phyloP scores from a whole-genome alignment of 768 basidiomycete species.

The Hortiboletus flavorubellus region DNA sequence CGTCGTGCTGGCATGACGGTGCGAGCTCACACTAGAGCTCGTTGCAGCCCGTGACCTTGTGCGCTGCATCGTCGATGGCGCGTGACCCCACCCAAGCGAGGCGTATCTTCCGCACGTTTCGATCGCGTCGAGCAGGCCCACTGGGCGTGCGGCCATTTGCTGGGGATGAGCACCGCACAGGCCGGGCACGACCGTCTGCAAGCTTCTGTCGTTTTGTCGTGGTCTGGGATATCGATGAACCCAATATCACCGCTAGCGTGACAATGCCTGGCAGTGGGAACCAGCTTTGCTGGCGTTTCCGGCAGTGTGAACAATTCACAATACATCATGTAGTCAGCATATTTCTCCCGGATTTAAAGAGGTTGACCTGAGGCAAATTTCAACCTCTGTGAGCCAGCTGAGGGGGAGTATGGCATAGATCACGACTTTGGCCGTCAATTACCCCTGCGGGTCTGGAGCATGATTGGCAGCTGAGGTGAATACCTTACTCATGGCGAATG shows the following conservation, averaged over 20 bases:
- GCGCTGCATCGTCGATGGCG: constrained; percentile 33
- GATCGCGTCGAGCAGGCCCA: constrained; percentile 18
- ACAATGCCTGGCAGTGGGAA: constrained; percentile 33
- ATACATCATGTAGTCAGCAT: too few species aligned
- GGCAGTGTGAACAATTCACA: not conserved
- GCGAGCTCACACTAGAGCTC: constrained; percentile 6
- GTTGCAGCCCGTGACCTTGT: constrained; percentile 22
- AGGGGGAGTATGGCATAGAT: too few species aligned
- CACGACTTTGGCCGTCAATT: too few species aligned
- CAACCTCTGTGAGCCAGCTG: too few species aligned
- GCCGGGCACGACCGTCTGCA: constrained; percentile 35
- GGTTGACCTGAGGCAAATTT: too few species aligned
- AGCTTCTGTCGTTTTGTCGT: constrained; percentile 64
- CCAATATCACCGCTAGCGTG: constrained; percentile 61
- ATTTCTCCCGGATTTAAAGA: too few species aligned
- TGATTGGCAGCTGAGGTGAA: too few species aligned
- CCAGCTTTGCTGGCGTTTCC: constrained; percentile 13
- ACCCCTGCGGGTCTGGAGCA: too few species aligned
- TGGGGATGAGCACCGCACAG: constrained; percentile 23
- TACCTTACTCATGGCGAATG: too few species aligned
- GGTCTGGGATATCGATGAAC: constrained; percentile 37
- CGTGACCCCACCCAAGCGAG: constrained; percentile 34
- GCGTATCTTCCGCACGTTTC: constrained; percentile 26
- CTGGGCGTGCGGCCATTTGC: constrained; percentile 29
- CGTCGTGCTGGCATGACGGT: constrained; percentile 7